Evolutionary conservation across 257 asterid species (phyloP).

Genomic region (Solanum clarkiae): DNA sequence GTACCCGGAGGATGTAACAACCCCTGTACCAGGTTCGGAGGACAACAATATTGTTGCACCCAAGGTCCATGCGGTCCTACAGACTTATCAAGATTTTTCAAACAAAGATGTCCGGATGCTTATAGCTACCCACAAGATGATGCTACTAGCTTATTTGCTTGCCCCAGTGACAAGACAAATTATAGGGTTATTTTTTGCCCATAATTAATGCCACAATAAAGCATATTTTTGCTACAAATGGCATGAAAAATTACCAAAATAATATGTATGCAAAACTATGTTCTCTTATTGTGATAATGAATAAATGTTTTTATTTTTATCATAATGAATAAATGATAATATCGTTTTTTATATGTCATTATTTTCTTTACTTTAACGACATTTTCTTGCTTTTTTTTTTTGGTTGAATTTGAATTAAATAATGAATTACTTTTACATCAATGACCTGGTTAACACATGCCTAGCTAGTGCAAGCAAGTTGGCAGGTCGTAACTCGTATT

Average conservation of each 20-base stretch:
- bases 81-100: conserved; percentile 21
- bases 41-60: conserved; percentile 25
- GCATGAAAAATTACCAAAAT: not conserved
- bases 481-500: not conserved
- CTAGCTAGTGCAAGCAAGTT: not conserved
- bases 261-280: not conserved
- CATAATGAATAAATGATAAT: not conserved
- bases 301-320: not conserved
- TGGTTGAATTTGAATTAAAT: not conserved
- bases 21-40: conserved; percentile 28
- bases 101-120: conserved; percentile 36
- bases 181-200: conserved; percentile 42
- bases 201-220: not conserved
- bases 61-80: conserved; percentile 24
- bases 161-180: conserved; percentile 32
- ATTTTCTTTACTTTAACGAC: not conserved
- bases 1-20: conserved; percentile 38
- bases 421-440: not conserved
- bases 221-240: not conserved
- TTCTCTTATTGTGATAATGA: not conserved
- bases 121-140: conserved; percentile 40
- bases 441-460: not conserved
- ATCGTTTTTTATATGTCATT: not conserved
- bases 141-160: conserved; percentile 27
- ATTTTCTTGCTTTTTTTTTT: not conserved